Conservation (phyloP, 2,329 filamentous ascomycete genomes). For the Fusarium musae region DNA sequence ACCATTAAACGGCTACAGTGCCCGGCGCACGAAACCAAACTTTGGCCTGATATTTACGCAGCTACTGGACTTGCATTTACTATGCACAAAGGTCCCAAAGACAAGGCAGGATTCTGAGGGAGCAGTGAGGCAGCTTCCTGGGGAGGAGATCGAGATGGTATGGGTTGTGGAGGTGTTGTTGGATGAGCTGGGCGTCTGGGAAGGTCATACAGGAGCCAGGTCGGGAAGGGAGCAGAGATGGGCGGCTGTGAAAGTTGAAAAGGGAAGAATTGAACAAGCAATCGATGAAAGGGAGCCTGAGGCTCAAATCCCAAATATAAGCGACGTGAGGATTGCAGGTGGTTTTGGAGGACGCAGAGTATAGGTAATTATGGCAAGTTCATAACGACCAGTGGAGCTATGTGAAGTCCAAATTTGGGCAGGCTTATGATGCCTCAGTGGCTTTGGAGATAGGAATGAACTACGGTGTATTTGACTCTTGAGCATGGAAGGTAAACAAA, state of each 20-base stretch:
- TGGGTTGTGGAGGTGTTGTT: conserved; percentile 64
- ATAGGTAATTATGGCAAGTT: not conserved
- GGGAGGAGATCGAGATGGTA: conserved; percentile 40
- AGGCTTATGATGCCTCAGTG: not conserved
- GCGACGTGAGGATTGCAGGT: conserved; percentile 8
- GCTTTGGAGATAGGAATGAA: not conserved
- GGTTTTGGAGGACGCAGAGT: conserved; percentile 22
- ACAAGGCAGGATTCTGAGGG: conserved; percentile 54
- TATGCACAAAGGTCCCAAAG: conserved; percentile 59
- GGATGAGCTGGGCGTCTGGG: conserved; percentile 62
- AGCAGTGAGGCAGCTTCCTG: not conserved
- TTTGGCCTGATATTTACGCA: conserved; percentile 67
- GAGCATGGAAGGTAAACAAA: not conserved
- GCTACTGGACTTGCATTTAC: conserved; percentile 65
- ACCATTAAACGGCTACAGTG: conserved; percentile 31
- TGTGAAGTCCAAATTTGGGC: not conserved
- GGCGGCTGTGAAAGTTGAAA: conserved; percentile 59
- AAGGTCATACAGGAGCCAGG: conserved; percentile 46
- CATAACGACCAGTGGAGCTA: not conserved
- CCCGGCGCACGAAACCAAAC: conserved; percentile 56
- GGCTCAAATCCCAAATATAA: not conserved
- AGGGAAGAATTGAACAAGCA: conserved; percentile 53
- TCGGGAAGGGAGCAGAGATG: conserved; percentile 63
- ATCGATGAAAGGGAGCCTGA: conserved; percentile 43
- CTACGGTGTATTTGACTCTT: not conserved